phyloP scores from a whole-genome alignment of 2,329 filamentous ascomycete genomes.

The Colletotrichum incanum region DNA sequence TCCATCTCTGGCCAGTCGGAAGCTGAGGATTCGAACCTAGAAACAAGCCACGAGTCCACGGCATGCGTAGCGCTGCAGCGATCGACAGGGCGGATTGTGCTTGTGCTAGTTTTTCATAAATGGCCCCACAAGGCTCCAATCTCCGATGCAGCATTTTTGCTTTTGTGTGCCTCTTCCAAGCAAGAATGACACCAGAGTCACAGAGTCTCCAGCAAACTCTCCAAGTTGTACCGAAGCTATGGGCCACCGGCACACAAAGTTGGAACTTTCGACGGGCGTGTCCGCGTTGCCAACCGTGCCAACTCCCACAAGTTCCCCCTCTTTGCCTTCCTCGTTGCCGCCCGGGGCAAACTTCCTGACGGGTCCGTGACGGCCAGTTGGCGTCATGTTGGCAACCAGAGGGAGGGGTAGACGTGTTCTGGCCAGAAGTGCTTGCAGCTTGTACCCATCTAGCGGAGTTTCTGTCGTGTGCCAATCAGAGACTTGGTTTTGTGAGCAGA shows the following conservation, averaged over 20 bases:
- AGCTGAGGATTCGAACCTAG: slow-evolving; percentile 16
- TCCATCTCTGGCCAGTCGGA: slow-evolving; percentile 32
- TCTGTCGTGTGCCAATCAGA: slow-evolving; percentile 13
- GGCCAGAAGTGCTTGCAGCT: slow-evolving; percentile 35
- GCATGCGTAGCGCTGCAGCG: slow-evolving; percentile 30
- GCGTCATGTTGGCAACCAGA: slow-evolving; percentile 35
- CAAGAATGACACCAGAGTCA: slow-evolving; percentile 2
- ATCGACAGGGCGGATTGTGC: slow-evolving; percentile 38
- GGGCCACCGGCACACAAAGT: background rate
- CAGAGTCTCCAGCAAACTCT: background rate
- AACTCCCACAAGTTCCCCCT: slow-evolving; percentile 9
- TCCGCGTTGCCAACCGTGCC: slow-evolving; percentile 20
- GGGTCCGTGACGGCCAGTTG: slow-evolving; percentile 33
- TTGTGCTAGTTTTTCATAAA: slow-evolving; percentile 25
- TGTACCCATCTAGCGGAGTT: slow-evolving; percentile 16
- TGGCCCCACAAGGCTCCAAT: slow-evolving; percentile 37
- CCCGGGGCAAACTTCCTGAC: slow-evolving; percentile 9
- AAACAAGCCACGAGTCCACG: slow-evolving; percentile 30
- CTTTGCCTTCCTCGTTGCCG: slow-evolving; percentile 7
- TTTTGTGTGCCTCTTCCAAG: background rate
- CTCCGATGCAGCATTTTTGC: slow-evolving; percentile 7
- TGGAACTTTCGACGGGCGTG: slow-evolving; percentile 6
- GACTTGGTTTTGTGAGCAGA: background rate
- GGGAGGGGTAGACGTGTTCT: slow-evolving; percentile 28
- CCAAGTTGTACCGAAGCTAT: background rate